Evolutionary conservation across 495 filamentous ascomycete genomes (phyloP), one percentile per base, ranked within the genome.

Genomic region (Lasiosphaeria hispida): DNA sequence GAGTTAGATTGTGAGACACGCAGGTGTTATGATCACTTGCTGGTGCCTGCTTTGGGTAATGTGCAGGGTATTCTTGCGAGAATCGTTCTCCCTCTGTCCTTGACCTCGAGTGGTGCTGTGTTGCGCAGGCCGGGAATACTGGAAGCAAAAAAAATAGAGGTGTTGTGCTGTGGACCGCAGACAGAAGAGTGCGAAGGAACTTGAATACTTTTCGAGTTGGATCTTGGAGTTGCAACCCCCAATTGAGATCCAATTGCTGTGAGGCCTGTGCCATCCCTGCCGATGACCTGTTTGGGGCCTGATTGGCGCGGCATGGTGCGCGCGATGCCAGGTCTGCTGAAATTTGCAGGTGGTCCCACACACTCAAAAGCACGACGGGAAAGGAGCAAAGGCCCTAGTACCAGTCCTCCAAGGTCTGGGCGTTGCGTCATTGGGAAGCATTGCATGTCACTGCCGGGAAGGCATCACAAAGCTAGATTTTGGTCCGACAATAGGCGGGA

Each of bases 341-440:
- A 55, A 48, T n/a, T 33, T 55, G 53, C 53, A 55, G 53, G 44
- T 48, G 15, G 40, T 30, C 53, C 53, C 53, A 30, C 53, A 55
- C 53, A 17, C 15, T 33, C 15, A 18, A 19, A 35, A 18, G 38
- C 18, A 30, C n/a, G 34, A 17, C 49, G 42, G 41, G 53, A 38
- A 47, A 17, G 34, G 17, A 44, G 41, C 40, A 39, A 34, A 43
- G 15, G 3, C 19, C 41, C 14, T 15, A 3, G 17, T 10, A n/a
- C 18, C 4, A 15, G 39, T 43, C 18, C 51, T 4, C 19, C 18
- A 48, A 30, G 34, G 1, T 23, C 53, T 48, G 41, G 53, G 42
- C 42, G 15, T 48, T 55, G 53, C 53, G 53, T 55, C 53, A 55
- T 55, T 55, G 53, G 53, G 42, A 55, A 40, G 53, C 38, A 47